phyloP scores from a whole-genome alignment of 2,329 filamentous ascomycete species.

The Colletotrichum musicola region DNA sequence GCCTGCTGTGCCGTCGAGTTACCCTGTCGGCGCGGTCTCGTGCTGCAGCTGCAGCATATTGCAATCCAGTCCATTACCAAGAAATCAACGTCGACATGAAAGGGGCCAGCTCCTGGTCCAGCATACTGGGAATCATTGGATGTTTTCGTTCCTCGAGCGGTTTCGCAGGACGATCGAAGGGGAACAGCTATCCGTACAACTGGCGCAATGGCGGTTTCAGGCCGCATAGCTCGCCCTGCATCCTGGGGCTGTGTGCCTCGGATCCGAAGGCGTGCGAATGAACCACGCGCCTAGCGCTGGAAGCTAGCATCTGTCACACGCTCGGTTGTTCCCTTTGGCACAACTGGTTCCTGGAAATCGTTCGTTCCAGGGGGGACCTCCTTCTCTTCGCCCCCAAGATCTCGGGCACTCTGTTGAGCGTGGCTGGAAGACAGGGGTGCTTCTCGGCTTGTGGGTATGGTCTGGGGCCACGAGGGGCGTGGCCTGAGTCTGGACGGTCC shows the following conservation, averaged over 20 bases:
- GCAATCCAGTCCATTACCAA: constrained; percentile 13
- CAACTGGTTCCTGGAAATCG: constrained; percentile 34
- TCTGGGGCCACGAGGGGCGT: constrained; percentile 19
- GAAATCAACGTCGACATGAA: constrained; percentile 18
- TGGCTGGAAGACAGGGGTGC: constrained; percentile 26
- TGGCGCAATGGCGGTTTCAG: constrained; percentile 41
- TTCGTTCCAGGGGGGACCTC: constrained; percentile 29
- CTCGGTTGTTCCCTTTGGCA: constrained; percentile 33
- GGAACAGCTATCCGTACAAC: constrained; percentile 25
- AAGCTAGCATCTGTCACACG: constrained; percentile 35
- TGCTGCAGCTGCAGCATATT: constrained; percentile 2
- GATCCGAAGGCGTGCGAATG: constrained; percentile 37
- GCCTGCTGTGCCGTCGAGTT: constrained; percentile 15
- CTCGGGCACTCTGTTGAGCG: constrained; percentile 32
- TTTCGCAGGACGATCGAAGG: constrained; percentile 20
- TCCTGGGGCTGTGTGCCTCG: constrained; percentile 30
- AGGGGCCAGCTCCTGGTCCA: constrained; percentile 11
- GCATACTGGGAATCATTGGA: constrained; percentile 4
- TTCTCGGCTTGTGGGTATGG: constrained; percentile 1
- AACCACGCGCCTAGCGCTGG: constrained; percentile 29
- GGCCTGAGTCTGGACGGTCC: constrained; percentile 26
- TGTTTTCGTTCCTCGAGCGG: background rate
- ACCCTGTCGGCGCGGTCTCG: constrained; percentile 18
- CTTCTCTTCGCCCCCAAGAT: constrained; percentile 39
- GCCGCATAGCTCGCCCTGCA: constrained; percentile 28